Evolutionary conservation across 257 asterid genomes (phyloP).

Genomic region (Fraxinus excelsior): DNA sequence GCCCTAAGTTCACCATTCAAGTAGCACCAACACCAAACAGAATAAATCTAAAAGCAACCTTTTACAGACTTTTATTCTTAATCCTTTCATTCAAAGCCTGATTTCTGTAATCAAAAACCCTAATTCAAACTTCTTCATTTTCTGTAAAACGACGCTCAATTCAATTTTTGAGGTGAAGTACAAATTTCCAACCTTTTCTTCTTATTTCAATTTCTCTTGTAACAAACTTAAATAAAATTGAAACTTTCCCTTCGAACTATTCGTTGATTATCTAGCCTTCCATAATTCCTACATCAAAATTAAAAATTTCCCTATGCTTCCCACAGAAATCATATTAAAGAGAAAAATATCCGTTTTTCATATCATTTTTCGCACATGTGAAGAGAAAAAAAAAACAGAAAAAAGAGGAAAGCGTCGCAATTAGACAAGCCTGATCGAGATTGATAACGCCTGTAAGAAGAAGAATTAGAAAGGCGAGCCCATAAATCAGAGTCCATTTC

Average conservation of each 20-base stretch:
- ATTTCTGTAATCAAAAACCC: background rate
- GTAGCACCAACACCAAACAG: background rate
- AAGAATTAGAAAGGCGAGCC: conserved; percentile 50
- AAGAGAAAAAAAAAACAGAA: background rate
- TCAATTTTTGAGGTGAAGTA: background rate
- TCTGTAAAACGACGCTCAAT: background rate
- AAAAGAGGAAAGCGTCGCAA: background rate
- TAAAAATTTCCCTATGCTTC: background rate
- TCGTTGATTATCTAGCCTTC: background rate
- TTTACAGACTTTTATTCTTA: background rate
- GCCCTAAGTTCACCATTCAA: background rate
- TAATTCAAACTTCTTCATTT: conserved; percentile 12
- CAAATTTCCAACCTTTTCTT: background rate
- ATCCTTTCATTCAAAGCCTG: background rate
- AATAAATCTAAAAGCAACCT: background rate
- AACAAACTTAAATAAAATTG: background rate
- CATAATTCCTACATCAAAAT: background rate
- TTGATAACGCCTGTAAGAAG: conserved; percentile 53
- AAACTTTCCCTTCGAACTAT: no score
- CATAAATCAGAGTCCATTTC: conserved; percentile 83
- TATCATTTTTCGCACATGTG: background rate
- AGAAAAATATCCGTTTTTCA: background rate
- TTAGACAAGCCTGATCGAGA: conserved; percentile 69
- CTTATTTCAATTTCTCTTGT: background rate
- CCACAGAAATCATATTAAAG: background rate